These are phyloP conservation scores for Babjeviella inositovora DNA, from an alignment of 805 yeast genomes.

Conservation along the genomic window DNA sequence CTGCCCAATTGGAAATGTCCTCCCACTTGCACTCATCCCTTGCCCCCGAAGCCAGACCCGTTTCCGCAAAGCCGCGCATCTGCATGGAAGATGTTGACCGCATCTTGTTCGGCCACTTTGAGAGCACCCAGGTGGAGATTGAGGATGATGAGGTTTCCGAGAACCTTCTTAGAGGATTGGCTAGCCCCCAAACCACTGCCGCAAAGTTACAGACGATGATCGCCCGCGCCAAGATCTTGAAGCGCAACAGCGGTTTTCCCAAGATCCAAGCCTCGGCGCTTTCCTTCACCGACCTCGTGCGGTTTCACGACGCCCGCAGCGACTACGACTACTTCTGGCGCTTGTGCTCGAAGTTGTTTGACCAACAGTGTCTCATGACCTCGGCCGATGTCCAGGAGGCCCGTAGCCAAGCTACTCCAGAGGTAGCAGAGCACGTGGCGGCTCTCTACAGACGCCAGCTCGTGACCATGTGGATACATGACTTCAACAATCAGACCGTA, in stretches of 20 bases:
- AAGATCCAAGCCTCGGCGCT: no score
- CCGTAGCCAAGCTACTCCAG: neutral
- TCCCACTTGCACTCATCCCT: constrained; percentile 23
- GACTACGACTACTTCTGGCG: no score
- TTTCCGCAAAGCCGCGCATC: constrained; percentile 5
- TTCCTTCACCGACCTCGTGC: no score
- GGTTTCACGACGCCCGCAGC: no score
- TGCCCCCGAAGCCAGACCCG: constrained; percentile 10
- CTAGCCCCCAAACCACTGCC: no score
- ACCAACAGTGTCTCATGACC: constrained; percentile 3
- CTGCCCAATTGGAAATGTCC: constrained; percentile 39
- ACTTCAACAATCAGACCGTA: constrained; percentile 17
- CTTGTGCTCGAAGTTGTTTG: constrained; percentile 48
- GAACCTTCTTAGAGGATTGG: constrained; percentile 11
- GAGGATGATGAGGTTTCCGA: constrained; percentile 9
- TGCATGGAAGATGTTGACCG: constrained; percentile 23
- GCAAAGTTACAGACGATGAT: no score
- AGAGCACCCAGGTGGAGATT: constrained; percentile 13
- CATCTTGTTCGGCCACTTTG: constrained; percentile 28
- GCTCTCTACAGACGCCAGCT: constrained; percentile 30
- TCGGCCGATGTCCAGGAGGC: neutral
- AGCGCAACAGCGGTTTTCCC: no score
- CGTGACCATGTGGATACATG: constrained; percentile 42
- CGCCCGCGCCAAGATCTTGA: no score
- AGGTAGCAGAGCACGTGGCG: no score